Percentiles rank a stretch among this genome's conserved stretches.
Conservation (phyloP, 139 green algal genomes). For the Picochlorum sp. region DNA sequence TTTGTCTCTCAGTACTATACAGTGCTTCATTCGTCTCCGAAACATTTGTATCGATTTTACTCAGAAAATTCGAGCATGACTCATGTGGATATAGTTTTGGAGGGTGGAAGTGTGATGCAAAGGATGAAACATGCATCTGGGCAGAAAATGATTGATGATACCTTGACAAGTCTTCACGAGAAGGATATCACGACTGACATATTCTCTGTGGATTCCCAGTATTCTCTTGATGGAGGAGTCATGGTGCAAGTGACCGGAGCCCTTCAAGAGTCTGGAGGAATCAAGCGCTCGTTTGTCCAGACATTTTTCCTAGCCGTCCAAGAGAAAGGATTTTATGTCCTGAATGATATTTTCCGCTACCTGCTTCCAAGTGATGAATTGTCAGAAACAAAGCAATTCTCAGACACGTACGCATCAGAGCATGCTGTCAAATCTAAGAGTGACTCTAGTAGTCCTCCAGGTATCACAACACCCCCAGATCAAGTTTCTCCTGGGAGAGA, state of each 20-base stretch:
- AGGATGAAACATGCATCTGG: constrained; percentile 18
- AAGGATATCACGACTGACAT: constrained; percentile 51
- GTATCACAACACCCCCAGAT: too few relatives aligned
- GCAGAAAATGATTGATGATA: constrained; percentile 64
- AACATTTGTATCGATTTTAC: constrained; percentile 77
- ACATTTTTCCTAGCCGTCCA: constrained; percentile 86
- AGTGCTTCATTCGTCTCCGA: constrained; percentile 56
- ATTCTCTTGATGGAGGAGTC: constrained; percentile 43
- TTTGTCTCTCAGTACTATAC: constrained; percentile 84
- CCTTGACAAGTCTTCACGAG: constrained; percentile 52
- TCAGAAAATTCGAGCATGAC: constrained; percentile 63
- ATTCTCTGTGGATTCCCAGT: constrained; percentile 69
- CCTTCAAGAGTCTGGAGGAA: constrained; percentile 27
- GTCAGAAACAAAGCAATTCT: not conserved
- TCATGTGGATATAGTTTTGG: constrained; percentile 26
- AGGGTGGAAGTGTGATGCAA: constrained; percentile 13
- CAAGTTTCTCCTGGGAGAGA: too few relatives aligned
- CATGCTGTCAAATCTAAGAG: too few relatives aligned
- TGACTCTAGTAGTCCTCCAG: too few relatives aligned
- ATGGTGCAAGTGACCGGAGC: constrained; percentile 59
- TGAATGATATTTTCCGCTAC: constrained; percentile 84
- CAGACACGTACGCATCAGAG: not conserved
- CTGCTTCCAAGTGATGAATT: constrained; percentile 13
- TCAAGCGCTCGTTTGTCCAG: constrained; percentile 66
- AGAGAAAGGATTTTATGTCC: constrained; percentile 82